These are phyloP conservation scores for Coemansia guatemalensis DNA, from an alignment of 192 early-diverging fungal genomes.

Conservation along the genomic window DNA sequence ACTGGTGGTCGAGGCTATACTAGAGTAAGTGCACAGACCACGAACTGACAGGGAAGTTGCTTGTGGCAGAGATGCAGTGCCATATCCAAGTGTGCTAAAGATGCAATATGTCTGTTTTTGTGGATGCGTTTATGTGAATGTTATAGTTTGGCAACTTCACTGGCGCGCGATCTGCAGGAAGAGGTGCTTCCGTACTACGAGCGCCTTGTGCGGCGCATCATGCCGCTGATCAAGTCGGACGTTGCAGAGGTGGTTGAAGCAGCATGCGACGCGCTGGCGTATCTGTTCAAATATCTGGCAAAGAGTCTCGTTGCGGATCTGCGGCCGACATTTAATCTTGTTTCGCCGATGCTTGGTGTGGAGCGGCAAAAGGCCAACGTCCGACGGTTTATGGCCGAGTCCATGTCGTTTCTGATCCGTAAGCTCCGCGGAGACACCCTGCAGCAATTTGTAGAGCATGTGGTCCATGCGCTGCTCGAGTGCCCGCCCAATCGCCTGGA, in stretches of 20 bases:
- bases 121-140: not conserved
- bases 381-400: constrained; percentile 86
- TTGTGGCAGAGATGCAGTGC: not conserved
- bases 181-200: constrained; percentile 83
- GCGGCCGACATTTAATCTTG: constrained; percentile 71
- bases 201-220: constrained; percentile 62
- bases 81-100: no score
- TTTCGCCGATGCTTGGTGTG: constrained; percentile 71
- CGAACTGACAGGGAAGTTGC: not conserved
- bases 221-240: constrained; percentile 63
- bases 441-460: constrained; percentile 61
- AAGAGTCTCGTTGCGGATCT: constrained; percentile 69
- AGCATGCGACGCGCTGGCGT: constrained; percentile 85
- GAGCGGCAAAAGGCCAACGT: constrained; percentile 71
- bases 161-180: constrained; percentile 90
- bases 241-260: constrained; percentile 78
- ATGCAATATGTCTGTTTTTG: not conserved
- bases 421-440: constrained; percentile 67
- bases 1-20: constrained; percentile 74
- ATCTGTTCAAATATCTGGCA: constrained; percentile 87
- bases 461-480: constrained; percentile 53
- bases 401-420: constrained; percentile 87
- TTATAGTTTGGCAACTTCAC: constrained; percentile 67
- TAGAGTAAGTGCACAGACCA: constrained; percentile 63
- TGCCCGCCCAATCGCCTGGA: constrained; percentile 31